phyloP scores from a whole-genome alignment of 2,329 filamentous ascomycete genomes.

The Neoarthrinium moseri region DNA sequence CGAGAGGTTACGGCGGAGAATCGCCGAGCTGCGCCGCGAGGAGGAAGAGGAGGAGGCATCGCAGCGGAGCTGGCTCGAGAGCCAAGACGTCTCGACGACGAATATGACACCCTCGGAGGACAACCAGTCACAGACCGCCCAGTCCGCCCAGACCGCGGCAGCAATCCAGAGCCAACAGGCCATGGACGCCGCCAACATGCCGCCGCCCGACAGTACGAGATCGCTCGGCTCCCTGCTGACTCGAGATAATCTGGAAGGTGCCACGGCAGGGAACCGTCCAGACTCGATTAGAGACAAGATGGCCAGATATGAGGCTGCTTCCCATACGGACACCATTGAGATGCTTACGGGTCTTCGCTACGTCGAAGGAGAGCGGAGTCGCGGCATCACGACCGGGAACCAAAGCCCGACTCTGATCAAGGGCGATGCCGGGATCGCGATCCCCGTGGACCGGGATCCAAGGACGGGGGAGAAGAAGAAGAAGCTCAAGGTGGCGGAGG shows the following conservation, averaged over 20 bases:
- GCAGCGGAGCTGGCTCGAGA: slow-evolving; percentile 59
- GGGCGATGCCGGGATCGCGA: slow-evolving; percentile 83
- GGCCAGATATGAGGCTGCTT: slow-evolving; percentile 74
- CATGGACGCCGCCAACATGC: slow-evolving; percentile 49
- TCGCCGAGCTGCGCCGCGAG: slow-evolving; percentile 80
- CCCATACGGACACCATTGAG: slow-evolving; percentile 84
- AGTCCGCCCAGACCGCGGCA: no score
- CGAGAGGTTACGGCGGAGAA: slow-evolving; percentile 78
- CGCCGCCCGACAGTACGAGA: slow-evolving; percentile 62
- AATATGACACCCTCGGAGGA: slow-evolving; percentile 47
- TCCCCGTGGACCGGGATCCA: slow-evolving; percentile 74
- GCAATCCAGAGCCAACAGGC: slow-evolving; percentile 35
- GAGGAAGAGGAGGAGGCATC: slow-evolving; percentile 79
- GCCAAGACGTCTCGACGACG: slow-evolving; percentile 53
- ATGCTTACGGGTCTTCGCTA: slow-evolving; percentile 89
- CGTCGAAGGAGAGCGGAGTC: slow-evolving; percentile 82
- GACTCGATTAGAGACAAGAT: slow-evolving; percentile 85
- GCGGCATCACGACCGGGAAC: slow-evolving; percentile 84
- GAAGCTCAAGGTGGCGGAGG: slow-evolving; percentile 79
- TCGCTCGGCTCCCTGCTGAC: slow-evolving; percentile 69
- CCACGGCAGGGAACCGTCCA: slow-evolving; percentile 60
- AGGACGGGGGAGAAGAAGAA: slow-evolving; percentile 78
- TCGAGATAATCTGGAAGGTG: slow-evolving; percentile 76
- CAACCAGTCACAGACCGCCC: slow-evolving; percentile 34
- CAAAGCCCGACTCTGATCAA: slow-evolving; percentile 78